Conservation (phyloP, 2,329 filamentous ascomycete species). For the Colletotrichum sp. region DNA sequence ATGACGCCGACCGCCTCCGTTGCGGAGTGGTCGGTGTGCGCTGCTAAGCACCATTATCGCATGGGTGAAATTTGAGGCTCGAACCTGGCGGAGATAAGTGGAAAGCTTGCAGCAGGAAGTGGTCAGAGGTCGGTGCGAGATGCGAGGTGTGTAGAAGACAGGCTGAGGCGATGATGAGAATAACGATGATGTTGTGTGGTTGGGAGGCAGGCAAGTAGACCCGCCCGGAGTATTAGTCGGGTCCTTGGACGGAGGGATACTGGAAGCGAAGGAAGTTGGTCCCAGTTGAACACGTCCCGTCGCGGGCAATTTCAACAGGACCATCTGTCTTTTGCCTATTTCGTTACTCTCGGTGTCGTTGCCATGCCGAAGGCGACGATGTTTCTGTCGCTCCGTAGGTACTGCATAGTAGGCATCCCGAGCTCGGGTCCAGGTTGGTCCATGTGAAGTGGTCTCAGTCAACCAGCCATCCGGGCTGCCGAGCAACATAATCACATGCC, state of each 20-base stretch:
- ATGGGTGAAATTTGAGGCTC: background rate
- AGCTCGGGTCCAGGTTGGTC: background rate
- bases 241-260: background rate
- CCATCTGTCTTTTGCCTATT: background rate
- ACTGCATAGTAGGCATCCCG: background rate
- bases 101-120: background rate
- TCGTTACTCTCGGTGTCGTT: background rate
- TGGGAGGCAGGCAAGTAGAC: background rate
- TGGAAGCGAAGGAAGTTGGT: background rate
- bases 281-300: background rate
- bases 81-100: background rate
- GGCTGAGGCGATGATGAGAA: background rate
- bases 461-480: background rate
- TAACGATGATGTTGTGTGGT: background rate
- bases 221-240: background rate
- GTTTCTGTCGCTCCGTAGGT: background rate
- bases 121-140: background rate
- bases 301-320: background rate
- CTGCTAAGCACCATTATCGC: background rate
- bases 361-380: background rate
- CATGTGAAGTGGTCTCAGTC: background rate
- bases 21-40: background rate
- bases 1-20: background rate
- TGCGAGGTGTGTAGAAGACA: background rate
- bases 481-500: conserved; percentile 7